Evolutionary conservation across 208 protist species (phyloP), one percentile per base, ranked within the genome.

Genomic region (Leishmania tropica): DNA sequence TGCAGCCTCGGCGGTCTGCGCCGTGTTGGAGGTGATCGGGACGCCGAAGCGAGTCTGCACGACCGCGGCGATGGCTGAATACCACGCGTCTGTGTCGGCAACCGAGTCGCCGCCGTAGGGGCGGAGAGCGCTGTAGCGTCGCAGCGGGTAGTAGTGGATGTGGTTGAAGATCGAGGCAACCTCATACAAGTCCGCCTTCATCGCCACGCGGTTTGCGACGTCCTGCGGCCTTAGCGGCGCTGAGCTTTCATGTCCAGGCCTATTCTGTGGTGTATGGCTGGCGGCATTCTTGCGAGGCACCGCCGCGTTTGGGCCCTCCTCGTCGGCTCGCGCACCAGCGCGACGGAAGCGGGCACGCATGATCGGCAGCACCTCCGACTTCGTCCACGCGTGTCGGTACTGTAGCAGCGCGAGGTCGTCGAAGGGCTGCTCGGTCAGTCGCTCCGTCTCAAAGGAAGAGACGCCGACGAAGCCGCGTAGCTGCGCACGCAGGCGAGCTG

Each of bases 91-190:
- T 15, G 83, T 86, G 40, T 67, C 71, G 31, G 76, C 82, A 53
- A 81, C 68, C 35, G 84, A 81, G 60, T 87, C 86, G n/a, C 64
- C 21, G 60, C 85, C 62, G 85, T 86, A 93, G 24, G 83, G 83
- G 19, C 65, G 72, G n/a, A 86, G 13, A 24, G 72, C 72, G 31
- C 84, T 74, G 75, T 81, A 93, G 62, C 93, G 91, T 6, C 89
- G 87, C 72, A 91, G 51, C 21, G 89, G 90, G 78, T 95, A 93
- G 86, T 90, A 92, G 79, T 85, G 82, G 67, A 79, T 56, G 47
- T 89, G 84, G 78, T 93, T 93, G 62, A 89, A 80, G 3, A 89
- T 79, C 13, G 87, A 93, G 37, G 84, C 42, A 5, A 58, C 81
- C 28, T 86, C 77, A 72, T 81, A 81, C 65, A 90, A 31, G 62